phyloP scores from a whole-genome alignment of 2,329 filamentous ascomycete genomes.

The Fusarium coicis region DNA sequence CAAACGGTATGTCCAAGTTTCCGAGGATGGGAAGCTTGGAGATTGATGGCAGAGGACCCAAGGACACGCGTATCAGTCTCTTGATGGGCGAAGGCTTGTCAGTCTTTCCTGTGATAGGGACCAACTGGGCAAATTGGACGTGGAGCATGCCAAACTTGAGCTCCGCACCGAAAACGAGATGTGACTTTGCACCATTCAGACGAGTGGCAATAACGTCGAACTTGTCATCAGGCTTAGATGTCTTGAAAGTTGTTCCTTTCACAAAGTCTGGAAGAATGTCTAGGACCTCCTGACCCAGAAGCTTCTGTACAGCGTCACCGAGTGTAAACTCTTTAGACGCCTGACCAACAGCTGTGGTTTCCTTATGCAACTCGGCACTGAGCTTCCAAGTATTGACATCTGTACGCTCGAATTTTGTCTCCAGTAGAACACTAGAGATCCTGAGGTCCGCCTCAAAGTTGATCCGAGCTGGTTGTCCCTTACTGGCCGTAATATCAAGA shows the following conservation, averaged over 20 bases:
- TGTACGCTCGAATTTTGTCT: rapidly evolving
- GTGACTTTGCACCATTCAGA: not conserved
- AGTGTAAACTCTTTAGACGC: not conserved
- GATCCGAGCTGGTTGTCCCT: rapidly evolving
- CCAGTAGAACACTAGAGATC: rapidly evolving
- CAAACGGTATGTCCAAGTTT: rapidly evolving
- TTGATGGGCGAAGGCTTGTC: rapidly evolving
- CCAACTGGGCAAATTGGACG: rapidly evolving
- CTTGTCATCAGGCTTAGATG: rapidly evolving
- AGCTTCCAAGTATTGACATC: rapidly evolving
- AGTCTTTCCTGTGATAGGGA: rapidly evolving
- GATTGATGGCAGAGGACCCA: rapidly evolving
- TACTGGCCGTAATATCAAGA: rapidly evolving
- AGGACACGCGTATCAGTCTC: not conserved
- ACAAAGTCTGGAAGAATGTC: rapidly evolving
- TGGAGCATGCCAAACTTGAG: not conserved
- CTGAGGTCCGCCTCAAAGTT: rapidly evolving
- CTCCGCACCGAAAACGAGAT: rapidly evolving
- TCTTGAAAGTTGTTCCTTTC: rapidly evolving
- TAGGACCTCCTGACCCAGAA: rapidly evolving
- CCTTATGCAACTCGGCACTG: rapidly evolving
- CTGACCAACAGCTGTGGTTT: rapidly evolving
- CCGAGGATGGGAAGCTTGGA: rapidly evolving
- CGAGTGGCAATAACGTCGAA: not conserved
- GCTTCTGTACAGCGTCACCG: not conserved